Evolutionary conservation across 306 rosid genomes (phyloP), one percentile per base, ranked within the genome.

Genomic region (Carpinus fangiana): DNA sequence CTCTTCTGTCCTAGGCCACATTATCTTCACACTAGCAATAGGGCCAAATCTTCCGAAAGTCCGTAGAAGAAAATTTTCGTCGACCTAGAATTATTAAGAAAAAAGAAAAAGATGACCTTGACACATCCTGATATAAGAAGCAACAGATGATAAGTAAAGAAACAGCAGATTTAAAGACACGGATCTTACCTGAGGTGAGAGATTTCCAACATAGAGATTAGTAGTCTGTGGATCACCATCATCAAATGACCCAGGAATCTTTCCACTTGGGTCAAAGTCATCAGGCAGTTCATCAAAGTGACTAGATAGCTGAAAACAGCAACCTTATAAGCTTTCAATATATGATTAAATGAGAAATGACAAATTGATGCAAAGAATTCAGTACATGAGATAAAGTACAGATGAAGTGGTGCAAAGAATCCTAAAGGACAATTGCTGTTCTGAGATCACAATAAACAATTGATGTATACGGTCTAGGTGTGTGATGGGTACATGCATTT

Each of bases 1-100:
- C 90, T 96, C 99, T 85, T 96, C 99, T 23, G 99, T 96, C 82
- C 99, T 87, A 78, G 99, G 99, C 99, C 99, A 96, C 99, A 96
- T 96, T 83, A 96, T 96, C 87, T 96, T 96, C 86, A 96, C 99
- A 73, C 99, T 96, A 65, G 99, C 99, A 89, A 96, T 93, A 76
- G 98, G 99, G 70, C 99, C 99, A 82, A 96, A 96, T 91, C 99
- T 91, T 84, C 99, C 99, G 82, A 96, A 96, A 31, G 99, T 96
- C 52, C 99, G 96, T 80, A 96, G 90, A 59, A 96, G 98, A 85
- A 96, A 96, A 87, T 96, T 96, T 81, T 96, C 99, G 46, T 96
- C 99, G 64, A 96, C 99, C 99, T 96, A 83, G 74, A 84, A 77
- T 67, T 38, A 31, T 45, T 4, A n/a, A 59, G 74, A 76, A 69